Evolutionary conservation across 2,329 filamentous ascomycete genomes (phyloP), one percentile per base, ranked within the genome.

Genomic region (Neurospora crassa): DNA sequence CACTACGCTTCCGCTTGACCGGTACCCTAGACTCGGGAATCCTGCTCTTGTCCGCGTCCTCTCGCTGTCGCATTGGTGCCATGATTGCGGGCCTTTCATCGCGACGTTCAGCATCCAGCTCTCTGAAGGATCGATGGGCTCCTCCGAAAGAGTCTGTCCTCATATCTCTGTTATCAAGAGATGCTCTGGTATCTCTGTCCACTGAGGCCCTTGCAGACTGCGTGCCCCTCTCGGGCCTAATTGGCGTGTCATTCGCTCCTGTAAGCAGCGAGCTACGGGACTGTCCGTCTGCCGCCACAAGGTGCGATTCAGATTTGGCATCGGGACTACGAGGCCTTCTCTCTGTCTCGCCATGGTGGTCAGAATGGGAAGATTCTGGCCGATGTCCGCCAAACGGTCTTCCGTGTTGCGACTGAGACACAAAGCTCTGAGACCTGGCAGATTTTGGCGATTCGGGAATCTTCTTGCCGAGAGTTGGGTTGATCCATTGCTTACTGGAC

Each of bases 401-500:
- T 68, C 79, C 74, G 1, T 73, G 77, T 24, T 81, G 80, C 16
- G 53, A 63, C 41, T 83, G 83, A 53, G 82, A 81, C 16, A 81
- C 80, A 74, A 87, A 84, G 70, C 82, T 86, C 72, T 85, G 84
- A 1, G 85, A 84, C 71, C 86, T 81, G 74, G 82, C 83, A 40
- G 83, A 76, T 73, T 86, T 86, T 2, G 87, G 86, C 2, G 85
- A 87, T 20, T 86, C 85, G 1, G 85, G 83, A 0, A 80, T 78
- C 71, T 85, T 85, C 77, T 84, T 87, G 5, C 74, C 76, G 6
- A 86, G 75, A 40, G 82, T 84, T 3, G 86, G 85, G 69, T 88
- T 88, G 71, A 87, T 85, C 87, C 87, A 89, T 77, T 88, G 87
- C 75, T 87, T 88, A 76, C 86, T 88, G 0, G 85, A 86, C 18